A percentile compares a stretch with the other conserved stretches of the same genome.
Conservation (phyloP, 805 yeast genomes). For the Yarrowia sp. region DNA sequence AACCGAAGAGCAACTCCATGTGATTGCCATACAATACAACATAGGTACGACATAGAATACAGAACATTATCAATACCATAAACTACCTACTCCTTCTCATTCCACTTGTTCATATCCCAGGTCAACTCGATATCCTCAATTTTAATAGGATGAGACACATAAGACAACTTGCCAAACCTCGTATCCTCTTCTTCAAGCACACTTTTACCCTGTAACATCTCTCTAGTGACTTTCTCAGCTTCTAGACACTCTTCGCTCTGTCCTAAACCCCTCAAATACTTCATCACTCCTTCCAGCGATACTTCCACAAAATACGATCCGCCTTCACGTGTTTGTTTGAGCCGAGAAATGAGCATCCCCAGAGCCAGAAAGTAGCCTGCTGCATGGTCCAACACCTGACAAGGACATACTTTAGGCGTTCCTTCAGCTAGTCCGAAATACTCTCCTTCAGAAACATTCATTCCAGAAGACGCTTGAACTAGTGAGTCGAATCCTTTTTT, state of each 20-base stretch:
- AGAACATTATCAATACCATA: too few relatives aligned
- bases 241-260: neutral
- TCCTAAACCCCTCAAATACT: neutral
- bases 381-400: conserved; percentile 11
- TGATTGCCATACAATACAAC: too few relatives aligned
- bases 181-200: neutral
- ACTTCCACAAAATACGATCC: neutral
- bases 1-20: too few relatives aligned
- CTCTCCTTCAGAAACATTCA: neutral
- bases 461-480: conserved; percentile 5
- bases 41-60: too few relatives aligned
- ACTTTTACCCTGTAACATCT: neutral
- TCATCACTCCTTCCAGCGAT: neutral
- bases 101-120: neutral
- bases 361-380: conserved; percentile 15
- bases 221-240: neutral
- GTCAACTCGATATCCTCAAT: neutral
- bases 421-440: neutral
- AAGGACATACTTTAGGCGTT: neutral
- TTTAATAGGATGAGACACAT: conserved; percentile 1
- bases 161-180: neutral
- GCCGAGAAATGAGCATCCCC: neutral
- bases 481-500: conserved; percentile 2
- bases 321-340: neutral
- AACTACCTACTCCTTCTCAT: neutral